These are phyloP conservation scores for Tritrichomonas musculus DNA, from an alignment of 208 protist species.

Conservation along the genomic window DNA sequence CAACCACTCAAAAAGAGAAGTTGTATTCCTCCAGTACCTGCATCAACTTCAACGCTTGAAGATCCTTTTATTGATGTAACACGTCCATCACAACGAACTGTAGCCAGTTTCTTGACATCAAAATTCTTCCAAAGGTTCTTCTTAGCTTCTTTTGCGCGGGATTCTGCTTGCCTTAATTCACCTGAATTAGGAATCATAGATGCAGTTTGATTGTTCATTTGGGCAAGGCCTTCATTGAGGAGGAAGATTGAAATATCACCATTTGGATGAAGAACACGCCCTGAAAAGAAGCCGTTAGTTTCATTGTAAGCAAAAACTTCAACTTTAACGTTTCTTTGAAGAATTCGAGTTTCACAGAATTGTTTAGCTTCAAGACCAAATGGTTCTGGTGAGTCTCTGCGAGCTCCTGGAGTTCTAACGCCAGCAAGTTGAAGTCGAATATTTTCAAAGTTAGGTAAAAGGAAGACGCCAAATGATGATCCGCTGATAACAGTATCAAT, in stretches of 20 bases:
- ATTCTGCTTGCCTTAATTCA: neutral
- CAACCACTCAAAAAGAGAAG: neutral
- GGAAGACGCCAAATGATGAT: neutral
- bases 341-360: neutral
- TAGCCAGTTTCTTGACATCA: neutral
- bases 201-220: neutral
- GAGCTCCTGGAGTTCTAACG: neutral
- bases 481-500: neutral
- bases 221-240: neutral
- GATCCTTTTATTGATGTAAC: neutral
- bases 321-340: neutral
- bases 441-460: neutral
- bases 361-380: neutral
- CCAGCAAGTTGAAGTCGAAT: neutral
- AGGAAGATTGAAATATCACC: neutral
- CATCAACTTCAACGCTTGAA: neutral
- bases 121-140: constrained; percentile 29
- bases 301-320: neutral
- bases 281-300: neutral
- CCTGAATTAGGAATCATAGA: neutral
- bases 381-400: neutral
- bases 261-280: neutral
- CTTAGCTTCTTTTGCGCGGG: neutral
- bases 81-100: neutral
- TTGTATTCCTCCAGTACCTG: neutral